A percentile compares a stretch with the other conserved stretches of the same genome.
Conservation (phyloP, 345 rosid species). For the Gossypium mustelinum region DNA sequence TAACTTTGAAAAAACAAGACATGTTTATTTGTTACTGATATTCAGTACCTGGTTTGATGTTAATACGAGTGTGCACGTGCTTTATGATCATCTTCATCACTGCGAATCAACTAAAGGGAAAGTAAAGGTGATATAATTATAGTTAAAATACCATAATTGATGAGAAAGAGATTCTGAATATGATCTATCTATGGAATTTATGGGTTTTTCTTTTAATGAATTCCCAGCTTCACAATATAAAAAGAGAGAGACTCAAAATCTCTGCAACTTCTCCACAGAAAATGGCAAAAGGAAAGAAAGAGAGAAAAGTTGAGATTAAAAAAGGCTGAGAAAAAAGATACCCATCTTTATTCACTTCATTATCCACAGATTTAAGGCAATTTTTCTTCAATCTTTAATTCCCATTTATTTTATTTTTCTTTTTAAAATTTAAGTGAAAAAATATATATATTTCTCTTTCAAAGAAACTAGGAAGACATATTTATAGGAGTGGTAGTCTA, state of each 20-base stretch:
- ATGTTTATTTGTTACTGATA: slow-evolving; percentile 26
- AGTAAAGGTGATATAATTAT: slow-evolving; percentile 6
- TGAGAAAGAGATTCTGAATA: slow-evolving; percentile 11
- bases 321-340: slow-evolving; percentile 40
- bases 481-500: not conserved
- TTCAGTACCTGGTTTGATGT: slow-evolving; percentile 63
- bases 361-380: slow-evolving; percentile 29
- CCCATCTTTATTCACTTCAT: slow-evolving; percentile 41
- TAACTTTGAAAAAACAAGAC: slow-evolving; percentile 2
- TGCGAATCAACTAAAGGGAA: slow-evolving; percentile 26
- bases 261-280: slow-evolving; percentile 58
- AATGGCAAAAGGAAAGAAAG: slow-evolving; percentile 30
- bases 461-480: not conserved
- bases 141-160: not conserved
- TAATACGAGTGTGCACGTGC: slow-evolving; percentile 71
- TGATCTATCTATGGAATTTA: not conserved
- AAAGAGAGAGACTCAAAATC: slow-evolving; percentile 30
- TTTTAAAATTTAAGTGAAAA: no score
- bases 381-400: not conserved
- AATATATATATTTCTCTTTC: not conserved
- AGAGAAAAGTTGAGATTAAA: slow-evolving; percentile 19
- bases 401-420: not conserved
- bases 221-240: not conserved
- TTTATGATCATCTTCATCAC: slow-evolving; percentile 54
- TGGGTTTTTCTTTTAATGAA: not conserved